Conservation (phyloP, 176 grass and related monocot genomes). For the Metroxylon sagu region DNA sequence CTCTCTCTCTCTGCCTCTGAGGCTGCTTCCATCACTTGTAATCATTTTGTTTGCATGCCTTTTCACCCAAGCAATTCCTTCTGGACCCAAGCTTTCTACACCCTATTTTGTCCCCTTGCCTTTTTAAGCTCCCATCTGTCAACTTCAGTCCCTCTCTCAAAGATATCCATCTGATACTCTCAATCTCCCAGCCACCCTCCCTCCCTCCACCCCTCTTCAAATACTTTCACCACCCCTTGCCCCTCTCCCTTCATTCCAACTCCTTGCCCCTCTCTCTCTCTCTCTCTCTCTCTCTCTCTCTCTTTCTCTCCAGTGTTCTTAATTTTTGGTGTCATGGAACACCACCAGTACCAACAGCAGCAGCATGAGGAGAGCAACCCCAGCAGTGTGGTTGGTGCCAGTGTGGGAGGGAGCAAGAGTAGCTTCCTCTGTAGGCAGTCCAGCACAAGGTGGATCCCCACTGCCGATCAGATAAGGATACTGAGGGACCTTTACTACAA, state of each 20-base stretch:
- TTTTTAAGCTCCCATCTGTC: slow-evolving; percentile 54
- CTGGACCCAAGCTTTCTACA: slow-evolving; percentile 2
- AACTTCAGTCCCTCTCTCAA: slow-evolving; percentile 91
- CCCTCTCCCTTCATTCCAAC: neutral
- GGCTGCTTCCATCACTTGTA: too few species aligned
- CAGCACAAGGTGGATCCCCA: slow-evolving; percentile 83
- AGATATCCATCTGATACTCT: slow-evolving; percentile 89
- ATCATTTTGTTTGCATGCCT: too few species aligned
- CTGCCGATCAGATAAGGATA: slow-evolving; percentile 70
- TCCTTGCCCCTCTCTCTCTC: neutral
- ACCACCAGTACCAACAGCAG: slow-evolving; percentile 18
- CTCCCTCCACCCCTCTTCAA: slow-evolving; percentile 14
- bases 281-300: slow-evolving; percentile 1
- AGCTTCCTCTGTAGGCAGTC: slow-evolving; percentile 41
- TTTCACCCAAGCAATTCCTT: too few species aligned
- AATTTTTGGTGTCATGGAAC: slow-evolving; percentile 16
- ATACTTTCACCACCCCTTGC: neutral
- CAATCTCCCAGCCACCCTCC: slow-evolving; percentile 10
- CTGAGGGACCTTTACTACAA: slow-evolving; percentile 85
- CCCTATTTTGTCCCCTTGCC: slow-evolving; percentile 10
- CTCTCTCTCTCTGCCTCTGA: too few species aligned
- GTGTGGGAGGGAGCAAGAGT: neutral
- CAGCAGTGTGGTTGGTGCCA: neutral
- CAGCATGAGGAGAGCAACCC: neutral
- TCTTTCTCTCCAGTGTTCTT: neutral